Evolutionary conservation across 345 rosid species (phyloP).

Genomic region (Salix dunnii): DNA sequence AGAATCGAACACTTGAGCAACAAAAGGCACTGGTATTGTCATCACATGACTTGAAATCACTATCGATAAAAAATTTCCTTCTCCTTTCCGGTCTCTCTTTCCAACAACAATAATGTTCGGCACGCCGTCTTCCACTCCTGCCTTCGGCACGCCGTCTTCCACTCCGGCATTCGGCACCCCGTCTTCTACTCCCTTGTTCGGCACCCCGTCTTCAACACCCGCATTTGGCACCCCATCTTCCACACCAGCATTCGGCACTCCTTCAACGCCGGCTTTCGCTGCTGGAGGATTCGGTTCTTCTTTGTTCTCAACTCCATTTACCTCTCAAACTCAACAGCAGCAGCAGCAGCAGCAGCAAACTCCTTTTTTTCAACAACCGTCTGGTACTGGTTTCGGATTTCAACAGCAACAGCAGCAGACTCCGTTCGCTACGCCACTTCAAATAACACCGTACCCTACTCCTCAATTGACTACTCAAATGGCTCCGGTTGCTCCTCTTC

Average conservation of each 20-base stretch:
- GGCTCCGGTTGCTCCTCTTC: constrained; percentile 93
- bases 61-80: background rate
- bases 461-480: constrained; percentile 90
- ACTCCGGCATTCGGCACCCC: constrained; percentile 34
- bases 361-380: constrained; percentile 37
- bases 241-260: constrained; percentile 43
- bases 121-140: constrained; percentile 40
- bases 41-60: constrained; percentile 1
- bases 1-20: constrained; percentile 11
- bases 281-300: constrained; percentile 59
- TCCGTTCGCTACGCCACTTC: constrained; percentile 28
- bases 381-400: constrained; percentile 47
- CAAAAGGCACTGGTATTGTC: background rate
- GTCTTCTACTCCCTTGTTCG: constrained; percentile 48
- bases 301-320: constrained; percentile 69
- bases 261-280: constrained; percentile 54
- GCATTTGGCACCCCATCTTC: too few species aligned
- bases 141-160: constrained; percentile 48
- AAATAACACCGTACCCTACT: constrained; percentile 43
- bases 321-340: constrained; percentile 50
- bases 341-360: constrained; percentile 49
- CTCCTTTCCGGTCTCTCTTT: constrained; percentile 13
- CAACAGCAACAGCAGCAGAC: constrained; percentile 24
- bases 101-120: constrained; percentile 36
- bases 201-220: constrained; percentile 41